A percentile compares a stretch with the other conserved stretches of the same genome.
Conservation (phyloP, 23 red algal genomes). For the Chondrus crispus region DNA sequence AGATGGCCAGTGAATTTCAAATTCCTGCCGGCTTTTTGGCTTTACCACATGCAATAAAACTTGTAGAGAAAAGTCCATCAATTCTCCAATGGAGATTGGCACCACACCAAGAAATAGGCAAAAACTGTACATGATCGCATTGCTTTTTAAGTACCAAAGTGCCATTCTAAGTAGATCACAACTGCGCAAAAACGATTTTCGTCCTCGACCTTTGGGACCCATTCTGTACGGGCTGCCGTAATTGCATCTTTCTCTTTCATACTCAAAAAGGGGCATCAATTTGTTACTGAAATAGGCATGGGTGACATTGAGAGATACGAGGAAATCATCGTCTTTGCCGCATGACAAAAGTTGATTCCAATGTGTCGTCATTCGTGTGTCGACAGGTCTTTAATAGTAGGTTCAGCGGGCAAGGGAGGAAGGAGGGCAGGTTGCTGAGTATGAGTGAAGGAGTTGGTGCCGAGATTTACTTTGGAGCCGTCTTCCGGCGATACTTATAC, state of each 20-base stretch:
- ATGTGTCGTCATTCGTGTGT: background rate
- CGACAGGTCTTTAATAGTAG: too few relatives aligned
- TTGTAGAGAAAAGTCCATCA: background rate
- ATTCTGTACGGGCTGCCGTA: background rate
- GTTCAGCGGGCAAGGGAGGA: too few relatives aligned
- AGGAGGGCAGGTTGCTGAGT: too few relatives aligned
- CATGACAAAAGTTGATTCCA: background rate
- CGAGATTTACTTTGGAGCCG: too few relatives aligned
- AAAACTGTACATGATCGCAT: background rate
- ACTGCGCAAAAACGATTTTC: background rate
- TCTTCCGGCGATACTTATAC: too few relatives aligned
- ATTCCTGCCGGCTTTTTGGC: background rate
- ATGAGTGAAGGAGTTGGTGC: too few relatives aligned
- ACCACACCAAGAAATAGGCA: background rate
- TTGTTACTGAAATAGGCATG: background rate
- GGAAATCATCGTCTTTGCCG: background rate
- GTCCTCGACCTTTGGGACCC: background rate
- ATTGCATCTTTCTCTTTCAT: too few relatives aligned
- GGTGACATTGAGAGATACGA: background rate
- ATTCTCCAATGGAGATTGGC: background rate
- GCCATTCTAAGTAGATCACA: background rate
- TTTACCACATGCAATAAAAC: background rate
- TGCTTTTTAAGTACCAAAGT: background rate
- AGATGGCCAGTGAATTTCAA: background rate
- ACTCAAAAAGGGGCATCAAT: conserved; percentile 1